Percentiles rank a stretch among this genome's conserved stretches.
These are phyloP conservation scores for Firmiana major DNA, from an alignment of 345 rosid genomes.

Conservation along the genomic window DNA sequence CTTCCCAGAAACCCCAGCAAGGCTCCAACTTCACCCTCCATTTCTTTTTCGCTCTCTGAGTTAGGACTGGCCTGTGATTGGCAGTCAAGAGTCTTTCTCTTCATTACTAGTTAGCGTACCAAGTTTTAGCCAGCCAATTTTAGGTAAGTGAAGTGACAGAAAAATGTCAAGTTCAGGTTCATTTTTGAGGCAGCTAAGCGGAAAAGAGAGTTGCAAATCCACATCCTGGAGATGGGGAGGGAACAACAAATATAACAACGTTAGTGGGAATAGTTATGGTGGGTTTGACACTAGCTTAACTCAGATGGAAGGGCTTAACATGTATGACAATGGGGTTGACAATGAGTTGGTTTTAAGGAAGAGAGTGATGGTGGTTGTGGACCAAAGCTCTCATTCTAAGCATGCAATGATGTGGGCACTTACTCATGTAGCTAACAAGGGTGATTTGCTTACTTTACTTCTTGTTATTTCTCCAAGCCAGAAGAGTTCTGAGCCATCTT, in stretches of 20 bases:
- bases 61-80: not conserved
- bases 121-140: not conserved
- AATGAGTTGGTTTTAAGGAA: constrained; percentile 51
- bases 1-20: not conserved
- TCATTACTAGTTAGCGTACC: not conserved
- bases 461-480: constrained; percentile 44
- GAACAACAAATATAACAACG: constrained; percentile 11
- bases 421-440: constrained; percentile 70
- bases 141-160: not conserved
- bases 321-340: constrained; percentile 18
- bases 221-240: constrained; percentile 53
- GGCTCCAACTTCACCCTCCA: not conserved
- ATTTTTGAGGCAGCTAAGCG: constrained; percentile 53
- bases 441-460: constrained; percentile 72
- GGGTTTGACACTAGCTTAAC: constrained; percentile 15
- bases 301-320: constrained; percentile 51
- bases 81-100: constrained; percentile 5
- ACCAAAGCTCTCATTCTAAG: constrained; percentile 57
- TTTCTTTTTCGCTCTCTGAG: not conserved
- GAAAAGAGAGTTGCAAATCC: constrained; percentile 54
- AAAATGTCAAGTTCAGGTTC: constrained; percentile 41
- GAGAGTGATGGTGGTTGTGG: constrained; percentile 88
- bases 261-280: constrained; percentile 18
- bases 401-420: constrained; percentile 99
- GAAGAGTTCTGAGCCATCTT: constrained; percentile 19